Evolutionary conservation across 345 rosid species (phyloP).

Genomic region (thale cress (Arabidopsis thaliana)): TAIR10.1 NC_003074.8:17976001-17976500

Average conservation of each 20-base stretch:
- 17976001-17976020: conserved; percentile 61
- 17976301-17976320: conserved; percentile 69
- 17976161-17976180: conserved; percentile 55
- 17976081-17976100: conserved; percentile 68
- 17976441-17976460: conserved; percentile 37
- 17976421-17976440: conserved; percentile 30
- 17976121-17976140: conserved; percentile 42
- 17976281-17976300: conserved; percentile 66
- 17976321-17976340: conserved; percentile 68
- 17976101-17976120: conserved; percentile 42
- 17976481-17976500: conserved; percentile 34
- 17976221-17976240: conserved; percentile 72
- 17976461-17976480: conserved; percentile 43
- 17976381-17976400: conserved; percentile 49
- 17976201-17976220: conserved; percentile 62
- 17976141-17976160: conserved; percentile 50
- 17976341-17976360: conserved; percentile 70
- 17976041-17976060: conserved; percentile 69
- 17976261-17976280: conserved; percentile 76
- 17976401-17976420: conserved; percentile 33
- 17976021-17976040: conserved; percentile 63
- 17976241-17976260: conserved; percentile 70
- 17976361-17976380: conserved; percentile 60
- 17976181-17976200: conserved; percentile 53
- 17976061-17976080: conserved; percentile 71